Evolutionary conservation across 2,329 filamentous ascomycete genomes (phyloP), one percentile per base, ranked within the genome.

Genomic region (Botrytis tulipae): DNA sequence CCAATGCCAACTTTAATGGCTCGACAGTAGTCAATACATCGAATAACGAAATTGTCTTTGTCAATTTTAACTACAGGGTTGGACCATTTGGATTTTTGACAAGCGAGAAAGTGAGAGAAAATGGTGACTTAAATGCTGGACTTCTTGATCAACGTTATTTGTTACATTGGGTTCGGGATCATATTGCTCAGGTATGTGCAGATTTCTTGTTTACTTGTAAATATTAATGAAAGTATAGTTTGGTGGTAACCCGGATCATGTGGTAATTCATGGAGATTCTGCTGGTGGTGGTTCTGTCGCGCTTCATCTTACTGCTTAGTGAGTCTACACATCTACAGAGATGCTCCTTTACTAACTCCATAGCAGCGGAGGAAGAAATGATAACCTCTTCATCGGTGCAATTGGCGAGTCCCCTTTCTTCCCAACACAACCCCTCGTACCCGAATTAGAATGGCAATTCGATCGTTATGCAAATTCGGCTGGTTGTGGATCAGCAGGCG

Each of bases 41-140:
- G 0, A 82, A 80, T 22, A 77, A 82, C 40, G 84, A 83, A 74
- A 82, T 90, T 66, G 82, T 91, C 22, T 84, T 88, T 71, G 87
- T 90, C 67, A 87, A 87, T 77, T 89, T 90, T 79, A 89, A 90
- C 80, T 91, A 91, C 78, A 86, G 90, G 10, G 87, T 92, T 10
- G 89, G 89, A 0, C 82, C 88, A 0, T 87, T 87, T 77, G 90
- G 90, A 0, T 92, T 92, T 76, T 83, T 92, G 1, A 86, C 88
- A 0, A 86, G 88, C 65, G 85, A 88, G 57, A 82, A 86, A 44
- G 83, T 92, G 16, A 84, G 85, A 54, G 79, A 82, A 8, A 82
- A 88, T 75, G 90, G 90, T 0, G 84, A 86, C 67, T 83, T 91
- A 14, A 92, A 93, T 78, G 88, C 83, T 3, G 91, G 91, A 0